Conservation (phyloP, 73 alveolate genomes). For the Symbiodinium natans region DNA sequence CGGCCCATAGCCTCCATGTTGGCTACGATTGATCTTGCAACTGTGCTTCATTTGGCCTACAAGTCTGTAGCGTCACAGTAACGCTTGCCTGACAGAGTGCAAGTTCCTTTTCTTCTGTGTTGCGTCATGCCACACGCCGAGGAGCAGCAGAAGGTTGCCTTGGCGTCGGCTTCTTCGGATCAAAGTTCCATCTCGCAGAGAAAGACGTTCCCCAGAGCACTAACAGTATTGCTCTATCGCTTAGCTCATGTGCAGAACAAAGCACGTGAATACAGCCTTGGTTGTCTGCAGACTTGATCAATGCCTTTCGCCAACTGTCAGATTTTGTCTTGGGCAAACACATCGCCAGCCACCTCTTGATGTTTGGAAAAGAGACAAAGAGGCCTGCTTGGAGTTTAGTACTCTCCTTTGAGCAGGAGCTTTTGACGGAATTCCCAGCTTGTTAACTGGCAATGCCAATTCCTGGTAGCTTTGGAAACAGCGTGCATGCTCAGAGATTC, state of each 20-base stretch:
- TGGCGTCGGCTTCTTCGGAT: conserved; percentile 2
- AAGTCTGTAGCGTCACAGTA: background rate
- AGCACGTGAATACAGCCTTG: background rate
- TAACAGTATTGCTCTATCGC: no score
- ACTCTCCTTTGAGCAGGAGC: conserved; percentile 29
- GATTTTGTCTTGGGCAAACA: conserved; percentile 17
- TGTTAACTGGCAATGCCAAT: background rate
- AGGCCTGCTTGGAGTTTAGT: conserved; percentile 35
- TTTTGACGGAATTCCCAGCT: background rate
- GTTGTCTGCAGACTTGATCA: background rate
- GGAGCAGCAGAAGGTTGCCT: conserved; percentile 7
- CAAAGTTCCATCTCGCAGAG: conserved; percentile 9
- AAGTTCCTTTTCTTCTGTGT: background rate
- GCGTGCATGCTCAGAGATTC: conserved; percentile 12
- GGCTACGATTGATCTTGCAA: background rate
- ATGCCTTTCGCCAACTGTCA: conserved; percentile 32
- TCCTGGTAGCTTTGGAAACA: background rate
- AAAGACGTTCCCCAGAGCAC: background rate
- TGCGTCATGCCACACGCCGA: background rate
- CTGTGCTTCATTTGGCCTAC: background rate
- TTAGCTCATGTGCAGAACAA: conserved; percentile 14
- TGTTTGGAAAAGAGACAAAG: background rate
- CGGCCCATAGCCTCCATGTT: background rate
- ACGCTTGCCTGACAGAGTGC: background rate
- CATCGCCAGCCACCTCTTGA: background rate